phyloP scores from a whole-genome alignment of 805 yeast species.

The Cyberlindnera euphorbiae region DNA sequence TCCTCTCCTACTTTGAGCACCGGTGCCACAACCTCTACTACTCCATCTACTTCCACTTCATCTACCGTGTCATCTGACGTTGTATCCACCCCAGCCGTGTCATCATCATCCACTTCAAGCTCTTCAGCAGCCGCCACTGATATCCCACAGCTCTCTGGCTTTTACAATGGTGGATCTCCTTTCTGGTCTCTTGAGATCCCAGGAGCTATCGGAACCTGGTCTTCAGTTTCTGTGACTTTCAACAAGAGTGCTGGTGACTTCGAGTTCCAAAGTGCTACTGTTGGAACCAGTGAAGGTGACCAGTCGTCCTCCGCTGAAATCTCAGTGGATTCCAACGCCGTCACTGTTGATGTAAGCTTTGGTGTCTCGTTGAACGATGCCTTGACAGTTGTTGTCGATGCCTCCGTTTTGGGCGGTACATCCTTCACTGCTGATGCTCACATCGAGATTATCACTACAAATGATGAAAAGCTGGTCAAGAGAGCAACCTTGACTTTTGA shows the following conservation, averaged over 20 bases:
- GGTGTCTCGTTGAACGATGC: background rate
- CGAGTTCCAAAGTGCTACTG: background rate
- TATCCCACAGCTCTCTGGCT: background rate
- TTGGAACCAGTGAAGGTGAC: conserved; percentile 1
- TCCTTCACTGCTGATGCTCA: conserved; percentile 10
- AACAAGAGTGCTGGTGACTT: background rate
- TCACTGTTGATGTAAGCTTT: conserved; percentile 2
- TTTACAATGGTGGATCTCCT: conserved; percentile 16
- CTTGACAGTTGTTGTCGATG: conserved; percentile 5
- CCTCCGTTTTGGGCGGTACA: conserved; percentile 9
- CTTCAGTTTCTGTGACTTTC: background rate
- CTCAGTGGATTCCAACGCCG: conserved; percentile 1
- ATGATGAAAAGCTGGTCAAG: conserved; percentile 11
- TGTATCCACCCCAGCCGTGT: background rate
- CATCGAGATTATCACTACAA: conserved; percentile 7
- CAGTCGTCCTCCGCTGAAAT: conserved; percentile 2
- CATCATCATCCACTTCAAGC: background rate
- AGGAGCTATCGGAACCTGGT: conserved; percentile 1
- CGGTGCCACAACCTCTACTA: too few species aligned
- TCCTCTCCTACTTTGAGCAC: too few species aligned
- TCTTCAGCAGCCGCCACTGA: background rate
- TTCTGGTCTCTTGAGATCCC: conserved; percentile 4
- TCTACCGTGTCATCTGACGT: conserved; percentile 8
- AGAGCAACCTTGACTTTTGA: conserved; percentile 11
- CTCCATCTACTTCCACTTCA: background rate